Conservation (phyloP, 139 green algal genomes). For the Closterium sp. region DNA sequence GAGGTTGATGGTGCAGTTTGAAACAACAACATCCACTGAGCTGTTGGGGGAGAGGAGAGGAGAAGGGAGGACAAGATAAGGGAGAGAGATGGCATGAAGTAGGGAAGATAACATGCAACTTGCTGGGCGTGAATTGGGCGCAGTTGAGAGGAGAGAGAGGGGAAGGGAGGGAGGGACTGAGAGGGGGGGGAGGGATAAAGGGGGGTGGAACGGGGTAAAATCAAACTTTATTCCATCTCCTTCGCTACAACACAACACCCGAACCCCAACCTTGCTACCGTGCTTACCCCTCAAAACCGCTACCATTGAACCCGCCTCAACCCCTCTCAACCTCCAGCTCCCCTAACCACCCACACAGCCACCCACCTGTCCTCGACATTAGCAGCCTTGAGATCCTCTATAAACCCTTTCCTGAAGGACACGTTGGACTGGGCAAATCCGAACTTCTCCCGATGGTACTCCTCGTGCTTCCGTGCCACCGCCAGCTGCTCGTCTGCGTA, state of each 20-base stretch:
- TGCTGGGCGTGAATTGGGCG: too few relatives aligned
- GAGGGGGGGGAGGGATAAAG: too few relatives aligned
- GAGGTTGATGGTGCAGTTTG: slow-evolving; percentile 96
- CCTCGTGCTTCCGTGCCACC: slow-evolving; percentile 73
- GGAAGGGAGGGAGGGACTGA: too few relatives aligned
- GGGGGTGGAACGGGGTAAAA: too few relatives aligned
- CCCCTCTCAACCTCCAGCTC: not conserved
- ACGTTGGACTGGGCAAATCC: slow-evolving; percentile 83
- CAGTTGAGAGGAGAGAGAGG: too few relatives aligned
- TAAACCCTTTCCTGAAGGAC: slow-evolving; percentile 81
- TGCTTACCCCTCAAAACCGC: too few relatives aligned
- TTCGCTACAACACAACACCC: too few relatives aligned
- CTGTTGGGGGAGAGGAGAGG: not conserved
- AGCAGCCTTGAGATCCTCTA: slow-evolving; percentile 87
- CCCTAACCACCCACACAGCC: not conserved
- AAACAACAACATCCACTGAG: slow-evolving; percentile 87
- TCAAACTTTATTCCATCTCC: too few relatives aligned
- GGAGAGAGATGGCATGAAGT: too few relatives aligned
- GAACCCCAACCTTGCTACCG: too few relatives aligned
- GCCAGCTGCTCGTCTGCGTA: slow-evolving; percentile 80
- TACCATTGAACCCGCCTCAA: too few relatives aligned
- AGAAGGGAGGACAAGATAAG: not conserved
- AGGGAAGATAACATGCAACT: too few relatives aligned
- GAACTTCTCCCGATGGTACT: slow-evolving; percentile 66
- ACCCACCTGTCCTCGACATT: slow-evolving; percentile 58